Conservation (phyloP, 192 early-diverging fungal species). For the Backusella morwellensis region DNA sequence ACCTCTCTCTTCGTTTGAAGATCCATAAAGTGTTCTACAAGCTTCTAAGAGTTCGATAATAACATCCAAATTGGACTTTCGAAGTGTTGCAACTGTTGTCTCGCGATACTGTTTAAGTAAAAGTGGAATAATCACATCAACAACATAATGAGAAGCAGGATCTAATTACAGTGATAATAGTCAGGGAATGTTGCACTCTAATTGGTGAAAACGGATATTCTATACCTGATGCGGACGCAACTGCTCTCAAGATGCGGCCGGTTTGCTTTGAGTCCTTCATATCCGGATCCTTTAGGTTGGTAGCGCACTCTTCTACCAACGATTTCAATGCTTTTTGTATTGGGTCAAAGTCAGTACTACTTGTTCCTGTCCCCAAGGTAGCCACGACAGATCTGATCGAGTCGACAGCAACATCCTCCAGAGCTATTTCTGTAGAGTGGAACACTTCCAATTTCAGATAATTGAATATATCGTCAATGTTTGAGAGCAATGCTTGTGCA, state of each 20-base stretch:
- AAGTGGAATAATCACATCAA: conserved; percentile 58
- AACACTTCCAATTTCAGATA: conserved; percentile 74
- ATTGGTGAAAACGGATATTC: neutral
- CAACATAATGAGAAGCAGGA: conserved; percentile 57
- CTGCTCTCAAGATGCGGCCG: conserved; percentile 62
- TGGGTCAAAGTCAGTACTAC: conserved; percentile 43
- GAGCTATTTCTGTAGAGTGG: conserved; percentile 69
- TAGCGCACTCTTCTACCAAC: conserved; percentile 54
- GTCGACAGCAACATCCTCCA: conserved; percentile 66
- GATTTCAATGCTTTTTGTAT: conserved; percentile 48
- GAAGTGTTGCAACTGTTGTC: conserved; percentile 55
- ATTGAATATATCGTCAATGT: conserved; percentile 75
- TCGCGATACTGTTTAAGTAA: conserved; percentile 58
- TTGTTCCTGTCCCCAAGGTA: conserved; percentile 52
- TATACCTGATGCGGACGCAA: conserved; percentile 59
- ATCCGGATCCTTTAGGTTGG: conserved; percentile 61
- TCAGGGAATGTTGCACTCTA: neutral
- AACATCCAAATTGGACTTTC: conserved; percentile 66
- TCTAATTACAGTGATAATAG: conserved; percentile 34
- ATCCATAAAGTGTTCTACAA: conserved; percentile 56
- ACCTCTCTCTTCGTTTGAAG: conserved; percentile 33
- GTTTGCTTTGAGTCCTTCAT: conserved; percentile 66
- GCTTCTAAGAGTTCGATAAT: conserved; percentile 74
- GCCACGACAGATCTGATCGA: conserved; percentile 60
- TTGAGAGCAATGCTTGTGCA: conserved; percentile 58